Evolutionary conservation across 129 eudicot genomes (phyloP), one percentile per base, ranked within the genome.

Genomic region (Dittrichia graveolens): DNA sequence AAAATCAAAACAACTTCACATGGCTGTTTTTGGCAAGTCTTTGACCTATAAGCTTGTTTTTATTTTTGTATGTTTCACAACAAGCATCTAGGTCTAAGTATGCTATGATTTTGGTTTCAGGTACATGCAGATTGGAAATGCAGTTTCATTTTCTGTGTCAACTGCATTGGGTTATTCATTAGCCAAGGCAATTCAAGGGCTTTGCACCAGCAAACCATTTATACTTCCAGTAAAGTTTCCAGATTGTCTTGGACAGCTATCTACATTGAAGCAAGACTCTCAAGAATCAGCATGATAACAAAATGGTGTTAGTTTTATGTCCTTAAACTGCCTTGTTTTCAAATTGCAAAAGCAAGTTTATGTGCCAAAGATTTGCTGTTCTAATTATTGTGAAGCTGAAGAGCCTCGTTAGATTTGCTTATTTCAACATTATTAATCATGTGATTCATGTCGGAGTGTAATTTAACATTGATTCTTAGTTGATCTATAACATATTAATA

Each of bases 41-140:
- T 24, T 24, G 31, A 24, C 2, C 31, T 24, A 24, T 24, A 24
- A 24, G 2, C 31, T 24, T 24, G 31, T 24, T 24, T 2, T 24
- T 0, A 24, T 24, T 24, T 24, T 2, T 24, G 31, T 24, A 24
- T 24, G 31, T 24, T 24, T 24, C 31, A 24, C 35, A 24, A 60
- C 65, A 39, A 62, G 49, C 7, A 15, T 16, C 49, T 61, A 38
- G 14, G 34, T n/a, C 38, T 9, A 66, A 15, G 0, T 38, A 37
- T 54, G 58, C 46, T 13, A 50, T 63, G 3, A 48, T 35, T 40
- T 34, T 61, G 62, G 39, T 73, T 76, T 56, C 73, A 86, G 91
- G 73, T 86, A 86, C 38, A 71, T 78, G 46, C 91, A 86, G 31
- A 82, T 86, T 8, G 91, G 91, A 45, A 86, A 86, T 78, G 91